Evolutionary conservation across 2,329 filamentous ascomycete species (phyloP).

Genomic region (Fusarium sambucinum): DNA sequence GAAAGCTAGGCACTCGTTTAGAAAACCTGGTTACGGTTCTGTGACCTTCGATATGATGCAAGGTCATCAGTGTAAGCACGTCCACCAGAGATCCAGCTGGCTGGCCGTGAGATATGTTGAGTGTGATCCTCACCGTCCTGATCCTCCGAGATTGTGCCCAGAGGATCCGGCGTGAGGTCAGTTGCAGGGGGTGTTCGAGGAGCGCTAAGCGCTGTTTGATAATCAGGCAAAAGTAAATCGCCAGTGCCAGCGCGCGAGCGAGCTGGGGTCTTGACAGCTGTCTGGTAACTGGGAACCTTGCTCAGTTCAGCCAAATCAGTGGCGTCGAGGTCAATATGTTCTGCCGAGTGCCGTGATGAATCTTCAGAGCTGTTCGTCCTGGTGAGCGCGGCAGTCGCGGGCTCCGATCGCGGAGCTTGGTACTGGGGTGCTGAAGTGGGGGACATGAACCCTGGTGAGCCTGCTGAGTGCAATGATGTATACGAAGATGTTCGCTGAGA

Average conservation of each 20-base stretch:
- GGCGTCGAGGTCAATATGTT: slow-evolving; percentile 69
- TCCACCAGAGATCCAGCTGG: slow-evolving; percentile 40
- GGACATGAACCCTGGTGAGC: slow-evolving; percentile 60
- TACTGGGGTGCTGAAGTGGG: slow-evolving; percentile 56
- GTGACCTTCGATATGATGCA: slow-evolving; percentile 40
- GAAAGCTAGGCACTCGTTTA: slow-evolving; percentile 12
- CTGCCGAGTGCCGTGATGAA: slow-evolving; percentile 66
- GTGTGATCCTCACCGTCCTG: slow-evolving; percentile 44
- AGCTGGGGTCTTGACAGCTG: slow-evolving; percentile 75
- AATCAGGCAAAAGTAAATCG: slow-evolving; percentile 71
- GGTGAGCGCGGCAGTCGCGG: slow-evolving; percentile 62
- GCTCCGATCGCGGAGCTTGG: slow-evolving; percentile 55
- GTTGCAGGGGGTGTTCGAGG: slow-evolving; percentile 61
- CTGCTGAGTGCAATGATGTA: slow-evolving; percentile 58
- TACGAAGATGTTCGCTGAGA: slow-evolving; percentile 61
- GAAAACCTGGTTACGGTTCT: slow-evolving; percentile 40
- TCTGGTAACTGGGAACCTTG: slow-evolving; percentile 82
- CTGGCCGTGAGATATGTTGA: slow-evolving; percentile 44
- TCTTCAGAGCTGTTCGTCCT: slow-evolving; percentile 66
- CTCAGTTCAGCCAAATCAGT: slow-evolving; percentile 73
- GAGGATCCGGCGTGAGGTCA: slow-evolving; percentile 48
- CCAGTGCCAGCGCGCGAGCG: slow-evolving; percentile 64
- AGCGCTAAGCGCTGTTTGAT: slow-evolving; percentile 69
- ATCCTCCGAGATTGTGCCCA: slow-evolving; percentile 53
- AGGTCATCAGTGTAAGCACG: slow-evolving; percentile 46